phyloP scores from a whole-genome alignment of 805 yeast genomes.

The Candida methanosorbosa region DNA sequence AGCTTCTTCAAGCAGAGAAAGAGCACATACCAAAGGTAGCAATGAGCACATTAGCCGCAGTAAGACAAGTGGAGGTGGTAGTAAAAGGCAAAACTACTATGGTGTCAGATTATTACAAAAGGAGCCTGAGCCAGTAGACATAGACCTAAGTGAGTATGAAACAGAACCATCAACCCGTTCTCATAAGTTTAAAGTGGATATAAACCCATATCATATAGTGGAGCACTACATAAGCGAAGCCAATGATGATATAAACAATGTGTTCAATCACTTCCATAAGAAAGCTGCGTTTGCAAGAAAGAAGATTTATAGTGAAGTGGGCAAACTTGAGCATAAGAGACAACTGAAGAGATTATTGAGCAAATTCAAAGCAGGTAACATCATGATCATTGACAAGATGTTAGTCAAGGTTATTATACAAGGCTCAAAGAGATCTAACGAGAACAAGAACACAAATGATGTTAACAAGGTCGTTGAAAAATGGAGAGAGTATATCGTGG shows the following conservation, averaged over 20 bases:
- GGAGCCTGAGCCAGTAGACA: too few relatives aligned
- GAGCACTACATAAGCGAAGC: constrained; percentile 7
- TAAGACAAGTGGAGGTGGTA: too few relatives aligned
- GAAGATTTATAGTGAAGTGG: constrained; percentile 8
- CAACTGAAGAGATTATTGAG: constrained; percentile 20
- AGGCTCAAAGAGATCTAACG: constrained; percentile 16
- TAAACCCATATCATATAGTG: background rate
- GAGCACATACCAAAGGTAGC: too few relatives aligned
- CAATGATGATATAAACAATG: constrained; percentile 9
- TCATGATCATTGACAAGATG: constrained; percentile 60
- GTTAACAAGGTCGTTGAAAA: constrained; percentile 54
- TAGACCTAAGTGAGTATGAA: too few relatives aligned
- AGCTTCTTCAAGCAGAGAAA: too few relatives aligned
- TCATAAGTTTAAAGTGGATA: too few relatives aligned
- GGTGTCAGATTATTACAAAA: too few relatives aligned
- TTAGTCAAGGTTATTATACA: constrained; percentile 37
- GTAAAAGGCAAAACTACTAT: too few relatives aligned
- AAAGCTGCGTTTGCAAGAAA: constrained; percentile 15
- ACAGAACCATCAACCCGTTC: too few relatives aligned
- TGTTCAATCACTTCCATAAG: constrained; percentile 14
- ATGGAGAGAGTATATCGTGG: constrained; percentile 76
- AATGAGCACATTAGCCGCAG: too few relatives aligned
- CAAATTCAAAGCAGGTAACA: constrained; percentile 43
- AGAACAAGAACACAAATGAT: constrained; percentile 27
- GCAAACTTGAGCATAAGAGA: constrained; percentile 12